These are phyloP conservation scores for Fusarium agapanthi DNA, from an alignment of 2,329 filamentous ascomycete genomes.

Conservation along the genomic window DNA sequence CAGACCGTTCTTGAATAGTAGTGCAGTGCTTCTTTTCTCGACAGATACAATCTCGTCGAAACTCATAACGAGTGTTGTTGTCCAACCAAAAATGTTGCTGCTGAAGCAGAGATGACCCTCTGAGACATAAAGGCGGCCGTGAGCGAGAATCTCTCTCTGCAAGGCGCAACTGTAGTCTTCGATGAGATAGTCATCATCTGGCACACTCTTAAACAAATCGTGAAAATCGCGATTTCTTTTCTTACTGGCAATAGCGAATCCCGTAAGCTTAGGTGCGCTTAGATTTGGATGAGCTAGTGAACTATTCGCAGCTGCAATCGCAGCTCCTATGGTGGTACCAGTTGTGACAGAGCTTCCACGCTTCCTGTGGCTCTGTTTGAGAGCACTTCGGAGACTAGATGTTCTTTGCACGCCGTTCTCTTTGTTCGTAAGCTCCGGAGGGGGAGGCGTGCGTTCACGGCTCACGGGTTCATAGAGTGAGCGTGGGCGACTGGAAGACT, in stretches of 20 bases:
- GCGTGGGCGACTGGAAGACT: conserved; percentile 53
- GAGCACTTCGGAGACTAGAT: conserved; percentile 72
- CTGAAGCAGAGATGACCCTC: conserved; percentile 98
- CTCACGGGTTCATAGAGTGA: conserved; percentile 60
- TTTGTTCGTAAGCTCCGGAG: conserved; percentile 70
- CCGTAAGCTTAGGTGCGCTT: conserved; percentile 80
- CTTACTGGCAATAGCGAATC: conserved; percentile 95
- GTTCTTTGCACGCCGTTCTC: conserved; percentile 64
- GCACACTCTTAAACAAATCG: conserved; percentile 91
- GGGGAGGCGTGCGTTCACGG: conserved; percentile 71
- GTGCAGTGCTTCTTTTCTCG: conserved; percentile 94
- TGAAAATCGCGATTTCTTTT: conserved; percentile 98
- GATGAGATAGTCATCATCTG: conserved; percentile 96
- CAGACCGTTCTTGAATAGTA: conserved; percentile 96
- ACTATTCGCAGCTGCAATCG: conserved; percentile 74
- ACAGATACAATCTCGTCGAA: conserved; percentile 98
- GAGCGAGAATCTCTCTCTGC: conserved; percentile 93
- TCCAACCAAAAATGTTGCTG: conserved; percentile 98
- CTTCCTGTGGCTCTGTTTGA: conserved; percentile 70
- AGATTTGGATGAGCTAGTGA: conserved; percentile 72
- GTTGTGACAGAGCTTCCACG: conserved; percentile 83
- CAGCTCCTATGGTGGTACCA: conserved; percentile 72
- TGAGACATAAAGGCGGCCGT: conserved; percentile 93
- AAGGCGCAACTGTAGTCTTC: conserved; percentile 98
- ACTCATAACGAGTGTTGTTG: conserved; percentile 95